Evolutionary conservation across 2,329 filamentous ascomycete genomes (phyloP).

Genomic region (Fusarium floridanum): DNA sequence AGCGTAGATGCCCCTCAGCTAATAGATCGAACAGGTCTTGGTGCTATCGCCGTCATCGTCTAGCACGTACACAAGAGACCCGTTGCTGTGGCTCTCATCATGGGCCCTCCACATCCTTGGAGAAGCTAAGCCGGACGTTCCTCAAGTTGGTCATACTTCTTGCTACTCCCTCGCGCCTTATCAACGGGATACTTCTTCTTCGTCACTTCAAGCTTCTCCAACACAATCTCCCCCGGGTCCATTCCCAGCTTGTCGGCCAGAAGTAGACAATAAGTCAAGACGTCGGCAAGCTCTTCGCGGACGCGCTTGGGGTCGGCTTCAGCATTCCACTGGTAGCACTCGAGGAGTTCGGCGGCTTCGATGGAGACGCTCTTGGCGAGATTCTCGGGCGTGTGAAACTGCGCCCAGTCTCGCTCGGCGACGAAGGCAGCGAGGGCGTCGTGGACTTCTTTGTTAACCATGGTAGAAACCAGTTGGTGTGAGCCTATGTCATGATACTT

Average conservation of each 20-base stretch:
- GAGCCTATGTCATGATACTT: no score
- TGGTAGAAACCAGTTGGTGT: no score
- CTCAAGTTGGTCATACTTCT: slow-evolving; percentile 15
- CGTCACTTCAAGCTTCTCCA: neutral
- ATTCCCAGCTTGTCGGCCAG: slow-evolving; percentile 3
- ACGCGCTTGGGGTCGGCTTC: slow-evolving; percentile 15
- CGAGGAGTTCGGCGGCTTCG: slow-evolving; percentile 17
- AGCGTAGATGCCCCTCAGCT: no score
- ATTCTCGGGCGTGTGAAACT: slow-evolving; percentile 18
- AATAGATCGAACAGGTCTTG: no score
- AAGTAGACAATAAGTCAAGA: slow-evolving; percentile 14
- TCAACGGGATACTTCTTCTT: neutral
- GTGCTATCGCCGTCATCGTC: no score
- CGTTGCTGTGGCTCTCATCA: slow-evolving; percentile 13
- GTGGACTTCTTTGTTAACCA: slow-evolving; percentile 13
- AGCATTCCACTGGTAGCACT: slow-evolving; percentile 17
- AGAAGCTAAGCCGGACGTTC: no score
- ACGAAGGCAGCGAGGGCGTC: slow-evolving; percentile 13
- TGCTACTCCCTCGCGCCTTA: neutral
- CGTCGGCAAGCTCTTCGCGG: slow-evolving; percentile 16
- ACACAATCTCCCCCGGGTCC: neutral
- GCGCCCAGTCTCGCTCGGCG: slow-evolving; percentile 20
- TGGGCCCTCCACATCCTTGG: no score
- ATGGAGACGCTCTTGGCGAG: slow-evolving; percentile 18
- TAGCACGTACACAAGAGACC: no score